These are phyloP conservation scores for Aureobasidium pullulans DNA, from an alignment of 2,329 filamentous ascomycete species.

Conservation along the genomic window DNA sequence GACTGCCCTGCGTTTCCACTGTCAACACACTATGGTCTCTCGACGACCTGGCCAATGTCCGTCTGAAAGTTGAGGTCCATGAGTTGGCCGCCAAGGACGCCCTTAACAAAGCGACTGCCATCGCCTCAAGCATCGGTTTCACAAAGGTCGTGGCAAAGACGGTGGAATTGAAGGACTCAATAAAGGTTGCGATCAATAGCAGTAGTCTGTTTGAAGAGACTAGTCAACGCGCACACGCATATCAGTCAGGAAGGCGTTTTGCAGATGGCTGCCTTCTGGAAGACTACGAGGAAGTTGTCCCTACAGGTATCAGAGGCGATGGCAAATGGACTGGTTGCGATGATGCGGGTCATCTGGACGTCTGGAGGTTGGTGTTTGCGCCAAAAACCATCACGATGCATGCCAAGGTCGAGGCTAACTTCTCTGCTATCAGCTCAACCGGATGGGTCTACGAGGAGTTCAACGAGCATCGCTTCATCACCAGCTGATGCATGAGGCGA, in stretches of 20 bases:
- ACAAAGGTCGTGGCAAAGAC: background rate
- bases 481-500: background rate
- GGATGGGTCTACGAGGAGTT: background rate
- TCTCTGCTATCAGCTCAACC: background rate
- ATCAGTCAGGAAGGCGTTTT: too few relatives aligned
- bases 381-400: background rate
- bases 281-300: too few relatives aligned
- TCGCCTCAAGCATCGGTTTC: background rate
- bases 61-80: background rate
- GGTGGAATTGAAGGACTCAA: background rate
- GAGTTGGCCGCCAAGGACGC: background rate
- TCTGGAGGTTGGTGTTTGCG: background rate
- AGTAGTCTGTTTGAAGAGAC: background rate
- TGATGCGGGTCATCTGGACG: background rate
- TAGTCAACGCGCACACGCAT: too few relatives aligned
- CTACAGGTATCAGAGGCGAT: background rate
- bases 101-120: background rate
- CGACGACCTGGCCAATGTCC: background rate
- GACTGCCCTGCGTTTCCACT: background rate
- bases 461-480: background rate
- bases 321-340: background rate
- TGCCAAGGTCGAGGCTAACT: background rate
- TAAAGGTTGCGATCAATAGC: background rate
- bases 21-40: background rate
- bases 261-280: too few relatives aligned